A percentile compares a stretch with the other conserved stretches of the same genome.
Conservation (phyloP, 2,329 filamentous ascomycete genomes). For the Ceratocystis lukuohia region DNA sequence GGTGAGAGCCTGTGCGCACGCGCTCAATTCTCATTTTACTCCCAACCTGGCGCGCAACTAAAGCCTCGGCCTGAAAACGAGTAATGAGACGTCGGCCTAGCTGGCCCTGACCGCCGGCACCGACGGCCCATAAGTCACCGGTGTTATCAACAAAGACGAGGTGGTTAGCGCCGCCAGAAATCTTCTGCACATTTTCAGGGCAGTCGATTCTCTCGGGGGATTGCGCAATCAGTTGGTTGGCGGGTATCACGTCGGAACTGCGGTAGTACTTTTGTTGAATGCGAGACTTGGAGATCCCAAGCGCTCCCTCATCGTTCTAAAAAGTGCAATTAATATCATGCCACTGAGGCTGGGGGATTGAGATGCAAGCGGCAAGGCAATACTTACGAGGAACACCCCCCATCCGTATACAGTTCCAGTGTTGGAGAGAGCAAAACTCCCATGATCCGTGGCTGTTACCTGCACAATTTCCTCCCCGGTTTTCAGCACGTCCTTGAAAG, state of each 20-base stretch:
- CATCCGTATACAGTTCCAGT: conserved; percentile 52
- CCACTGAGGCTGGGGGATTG: neutral
- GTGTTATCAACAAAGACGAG: conserved; percentile 39
- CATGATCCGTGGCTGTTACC: conserved; percentile 48
- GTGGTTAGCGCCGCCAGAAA: conserved; percentile 45
- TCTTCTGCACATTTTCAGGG: conserved; percentile 37
- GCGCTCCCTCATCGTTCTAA: conserved; percentile 34
- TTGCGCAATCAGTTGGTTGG: conserved; percentile 15
- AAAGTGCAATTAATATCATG: conserved; percentile 1
- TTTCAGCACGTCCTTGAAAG: conserved; percentile 35
- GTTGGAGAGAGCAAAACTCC: conserved; percentile 48
- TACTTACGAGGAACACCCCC: conserved; percentile 45
- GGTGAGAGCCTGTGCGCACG: conserved; percentile 47
- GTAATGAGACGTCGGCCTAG: conserved; percentile 34
- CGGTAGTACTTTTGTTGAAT: conserved; percentile 12
- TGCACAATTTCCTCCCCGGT: conserved; percentile 40
- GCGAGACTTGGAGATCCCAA: conserved; percentile 35
- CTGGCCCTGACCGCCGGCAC: conserved; percentile 38
- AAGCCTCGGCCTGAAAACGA: conserved; percentile 35
- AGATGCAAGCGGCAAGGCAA: neutral
- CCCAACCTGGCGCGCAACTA: conserved; percentile 31
- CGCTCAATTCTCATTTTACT: conserved; percentile 27
- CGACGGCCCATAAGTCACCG: conserved; percentile 43
- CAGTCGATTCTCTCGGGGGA: conserved; percentile 34
- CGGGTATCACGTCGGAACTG: conserved; percentile 7